Conservation (phyloP, 495 filamentous ascomycete genomes). For the Ramalina intermedia region DNA sequence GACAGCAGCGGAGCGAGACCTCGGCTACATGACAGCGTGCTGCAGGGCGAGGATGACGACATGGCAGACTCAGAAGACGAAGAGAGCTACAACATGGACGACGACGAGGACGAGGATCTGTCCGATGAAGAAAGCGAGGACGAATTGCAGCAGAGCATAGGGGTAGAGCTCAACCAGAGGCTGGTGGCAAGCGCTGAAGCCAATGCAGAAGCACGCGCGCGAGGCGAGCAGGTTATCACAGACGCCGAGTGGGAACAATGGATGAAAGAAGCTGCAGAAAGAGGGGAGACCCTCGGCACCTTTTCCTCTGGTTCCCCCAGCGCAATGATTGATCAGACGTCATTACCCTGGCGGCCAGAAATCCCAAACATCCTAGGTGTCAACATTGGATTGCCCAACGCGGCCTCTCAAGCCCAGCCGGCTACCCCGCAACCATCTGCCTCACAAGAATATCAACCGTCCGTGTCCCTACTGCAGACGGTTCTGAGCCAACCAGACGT, state of each 20-base stretch:
- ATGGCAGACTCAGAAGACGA: constrained; percentile 19
- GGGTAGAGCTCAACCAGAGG: constrained; percentile 54
- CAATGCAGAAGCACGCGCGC: constrained; percentile 47
- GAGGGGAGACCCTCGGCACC: constrained; percentile 16
- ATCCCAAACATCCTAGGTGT: too few species aligned
- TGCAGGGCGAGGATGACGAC: constrained; percentile 9
- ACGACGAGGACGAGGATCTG: constrained; percentile 22
- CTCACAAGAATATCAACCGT: too few species aligned
- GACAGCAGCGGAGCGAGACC: constrained; percentile 10
- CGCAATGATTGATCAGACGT: too few species aligned
- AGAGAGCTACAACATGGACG: constrained; percentile 13
- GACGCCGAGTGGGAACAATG: constrained; percentile 79
- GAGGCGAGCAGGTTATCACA: constrained; percentile 47
- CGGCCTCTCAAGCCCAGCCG: too few species aligned
- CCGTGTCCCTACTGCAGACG: too few species aligned
- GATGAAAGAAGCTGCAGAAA: constrained; percentile 66
- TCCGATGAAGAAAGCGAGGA: constrained; percentile 47
- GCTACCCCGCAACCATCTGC: too few species aligned
- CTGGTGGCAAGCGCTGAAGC: constrained; percentile 55
- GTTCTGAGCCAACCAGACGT: too few species aligned
- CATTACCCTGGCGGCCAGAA: too few species aligned
- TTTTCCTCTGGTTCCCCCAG: too few species aligned
- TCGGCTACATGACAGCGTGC: background rate
- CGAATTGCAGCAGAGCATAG: constrained; percentile 56
- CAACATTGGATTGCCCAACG: too few species aligned